These are phyloP conservation scores for Beauveria rudraprayagi DNA, from an alignment of 2,329 filamentous ascomycete species.

Conservation along the genomic window DNA sequence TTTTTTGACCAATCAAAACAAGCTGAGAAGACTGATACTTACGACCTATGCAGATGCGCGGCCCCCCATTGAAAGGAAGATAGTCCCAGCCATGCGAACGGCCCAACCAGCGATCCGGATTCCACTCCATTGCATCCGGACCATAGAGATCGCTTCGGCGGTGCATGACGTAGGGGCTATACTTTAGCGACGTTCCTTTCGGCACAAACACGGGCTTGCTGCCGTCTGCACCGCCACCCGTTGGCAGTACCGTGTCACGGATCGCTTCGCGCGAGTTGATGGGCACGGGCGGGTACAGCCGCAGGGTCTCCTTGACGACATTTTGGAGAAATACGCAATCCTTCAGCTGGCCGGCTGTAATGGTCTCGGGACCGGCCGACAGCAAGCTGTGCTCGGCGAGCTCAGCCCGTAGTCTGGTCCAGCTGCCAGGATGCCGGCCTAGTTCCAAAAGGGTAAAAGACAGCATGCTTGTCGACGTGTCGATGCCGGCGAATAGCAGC, in stretches of 20 bases:
- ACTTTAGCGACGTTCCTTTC: neutral
- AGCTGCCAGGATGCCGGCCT: neutral
- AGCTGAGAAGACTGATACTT: neutral
- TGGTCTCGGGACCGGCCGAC: neutral
- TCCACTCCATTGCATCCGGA: constrained; percentile 19
- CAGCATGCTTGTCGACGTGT: constrained; percentile 4
- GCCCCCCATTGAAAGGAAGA: constrained; percentile 31
- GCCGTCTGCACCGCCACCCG: neutral
- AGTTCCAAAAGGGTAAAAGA: neutral
- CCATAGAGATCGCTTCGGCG: constrained; percentile 22
- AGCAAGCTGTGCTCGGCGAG: neutral
- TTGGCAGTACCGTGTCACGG: neutral
- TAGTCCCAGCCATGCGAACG: constrained; percentile 27
- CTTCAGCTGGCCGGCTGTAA: neutral
- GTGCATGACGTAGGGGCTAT: constrained; percentile 18
- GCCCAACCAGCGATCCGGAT: constrained; percentile 23
- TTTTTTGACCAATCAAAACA: no score
- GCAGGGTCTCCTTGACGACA: neutral
- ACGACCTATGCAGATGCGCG: constrained; percentile 20
- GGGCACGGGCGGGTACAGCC: neutral
- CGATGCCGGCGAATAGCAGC: constrained; percentile 2
- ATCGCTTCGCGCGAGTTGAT: neutral
- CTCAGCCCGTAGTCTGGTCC: neutral
- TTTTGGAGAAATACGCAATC: neutral
- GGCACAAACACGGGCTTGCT: neutral